phyloP scores from a whole-genome alignment of 495 filamentous ascomycete genomes.

The Penicillium roqueforti region DNA sequence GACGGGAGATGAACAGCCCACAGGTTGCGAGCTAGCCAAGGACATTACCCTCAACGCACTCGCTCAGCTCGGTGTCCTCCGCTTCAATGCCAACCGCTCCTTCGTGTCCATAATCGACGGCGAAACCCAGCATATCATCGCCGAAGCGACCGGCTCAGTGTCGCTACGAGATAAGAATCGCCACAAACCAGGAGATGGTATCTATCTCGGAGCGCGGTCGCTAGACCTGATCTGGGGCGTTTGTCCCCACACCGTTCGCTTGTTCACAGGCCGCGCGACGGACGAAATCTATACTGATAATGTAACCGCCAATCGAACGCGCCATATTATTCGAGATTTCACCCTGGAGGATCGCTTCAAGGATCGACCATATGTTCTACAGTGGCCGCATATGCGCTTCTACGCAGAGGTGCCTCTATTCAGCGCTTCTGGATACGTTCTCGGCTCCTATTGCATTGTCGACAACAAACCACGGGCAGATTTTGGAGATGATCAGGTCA shows the following conservation, averaged over 20 bases:
- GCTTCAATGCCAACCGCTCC: slow-evolving; percentile 48
- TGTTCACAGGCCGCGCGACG: slow-evolving; percentile 27
- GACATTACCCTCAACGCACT: slow-evolving; percentile 61
- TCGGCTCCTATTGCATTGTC: slow-evolving; percentile 59
- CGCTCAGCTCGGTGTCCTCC: slow-evolving; percentile 56
- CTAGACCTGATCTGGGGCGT: slow-evolving; percentile 43
- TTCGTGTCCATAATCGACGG: slow-evolving; percentile 59
- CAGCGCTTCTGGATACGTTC: slow-evolving; percentile 53
- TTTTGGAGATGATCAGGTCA: slow-evolving; percentile 26
- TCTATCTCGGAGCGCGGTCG: slow-evolving; percentile 43
- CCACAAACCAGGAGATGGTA: slow-evolving; percentile 33
- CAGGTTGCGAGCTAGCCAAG: slow-evolving; percentile 26
- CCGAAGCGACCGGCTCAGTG: slow-evolving; percentile 56
- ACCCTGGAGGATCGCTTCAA: slow-evolving; percentile 45
- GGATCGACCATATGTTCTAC: slow-evolving; percentile 36
- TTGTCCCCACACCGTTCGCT: slow-evolving; percentile 44
- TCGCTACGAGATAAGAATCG: slow-evolving; percentile 39
- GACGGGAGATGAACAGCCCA: slow-evolving; percentile 15
- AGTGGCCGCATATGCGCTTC: slow-evolving; percentile 47
- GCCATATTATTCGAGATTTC: slow-evolving; percentile 51
- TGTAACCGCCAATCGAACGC: slow-evolving; percentile 29
- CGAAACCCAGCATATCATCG: slow-evolving; percentile 55
- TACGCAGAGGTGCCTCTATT: slow-evolving; percentile 62
- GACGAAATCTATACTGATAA: slow-evolving; percentile 22
- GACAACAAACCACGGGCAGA: slow-evolving; percentile 49